Evolutionary conservation across 1,284 basidiomycete genomes (phyloP), one percentile per base, ranked within the genome.

Genomic region (Pholiota adiposa): DNA sequence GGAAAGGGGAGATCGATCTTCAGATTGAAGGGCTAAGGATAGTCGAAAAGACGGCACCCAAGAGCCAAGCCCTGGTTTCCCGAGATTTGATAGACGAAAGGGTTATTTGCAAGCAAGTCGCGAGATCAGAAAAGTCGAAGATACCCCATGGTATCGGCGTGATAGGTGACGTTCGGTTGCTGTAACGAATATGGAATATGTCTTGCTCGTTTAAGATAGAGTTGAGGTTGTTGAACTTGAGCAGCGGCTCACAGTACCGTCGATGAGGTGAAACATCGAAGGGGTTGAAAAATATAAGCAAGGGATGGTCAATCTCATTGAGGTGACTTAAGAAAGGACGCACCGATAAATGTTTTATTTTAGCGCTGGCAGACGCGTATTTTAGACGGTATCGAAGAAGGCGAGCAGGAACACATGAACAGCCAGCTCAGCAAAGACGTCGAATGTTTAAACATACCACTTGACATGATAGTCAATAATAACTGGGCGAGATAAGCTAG

Each of bases 41-140:
- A 36, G 36, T 36, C 33, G 38, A 21, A 33, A n/a, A n/a, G n/a
- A n/a, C 14, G 50, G 21, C 29, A 31, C 14, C 49, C 29, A 29
- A 12, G 21, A 41, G 51, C 27, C 36, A 53, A 53, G 38, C 11
- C 14, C 33, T 49, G 18, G 8, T 31, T n/a, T 50, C 27, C 48
- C 34, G 21, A 27, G 18, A 38, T 53, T 41, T 41, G 51, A 53
- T 53, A 11, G 23, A 41, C 23, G n/a, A 29, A 23, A 53, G 34
- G 51, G 38, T 43, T 53, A 53, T 53, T 53, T 53, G 51, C 51
- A 53, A 53, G 51, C 51, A 53, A 12, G 38, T 23, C 25, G 51
- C 38, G 51, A 38, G 38, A 38, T 43, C 36, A 43, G 36, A 53
- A 40, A 38, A 21, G 36, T 40, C 51, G 51, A 53, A n/a, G 38